phyloP scores from a whole-genome alignment of 306 rosid species.

The Dalbergia cochinchinensis region DNA sequence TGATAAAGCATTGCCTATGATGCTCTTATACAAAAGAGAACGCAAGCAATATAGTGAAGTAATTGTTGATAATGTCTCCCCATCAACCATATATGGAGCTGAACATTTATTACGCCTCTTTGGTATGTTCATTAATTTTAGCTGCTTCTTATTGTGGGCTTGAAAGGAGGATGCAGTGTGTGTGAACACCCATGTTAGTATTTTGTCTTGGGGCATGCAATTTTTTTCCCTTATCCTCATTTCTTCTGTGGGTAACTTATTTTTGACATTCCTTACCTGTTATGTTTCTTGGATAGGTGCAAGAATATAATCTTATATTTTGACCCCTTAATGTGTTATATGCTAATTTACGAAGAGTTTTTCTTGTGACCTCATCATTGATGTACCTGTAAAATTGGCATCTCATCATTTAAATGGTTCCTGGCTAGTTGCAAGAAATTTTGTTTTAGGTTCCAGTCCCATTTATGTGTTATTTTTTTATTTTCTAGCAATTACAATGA shows the following conservation, averaged over 20 bases:
- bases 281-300: constrained; percentile 12
- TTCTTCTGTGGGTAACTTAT: background rate
- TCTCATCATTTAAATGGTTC: constrained; percentile 13
- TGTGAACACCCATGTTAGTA: background rate
- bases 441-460: background rate
- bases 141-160: constrained; percentile 30
- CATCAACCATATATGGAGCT: constrained; percentile 90
- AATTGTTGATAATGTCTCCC: constrained; percentile 69
- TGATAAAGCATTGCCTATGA: constrained; percentile 87
- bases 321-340: background rate
- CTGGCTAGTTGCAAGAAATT: constrained; percentile 34
- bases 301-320: constrained; percentile 27
- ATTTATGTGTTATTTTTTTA: constrained; percentile 24
- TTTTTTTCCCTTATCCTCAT: background rate
- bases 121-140: constrained; percentile 64
- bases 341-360: constrained; percentile 22
- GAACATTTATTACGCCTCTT: constrained; percentile 96
- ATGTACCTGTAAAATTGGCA: constrained; percentile 47
- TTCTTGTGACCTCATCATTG: constrained; percentile 69
- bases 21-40: constrained; percentile 92
- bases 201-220: constrained; percentile 8
- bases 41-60: constrained; percentile 82
- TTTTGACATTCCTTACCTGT: background rate
- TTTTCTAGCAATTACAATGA: constrained; percentile 7
- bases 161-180: constrained; percentile 26